Conservation (phyloP, 2,329 filamentous ascomycete genomes). For the Teratosphaeria destructans region DNA sequence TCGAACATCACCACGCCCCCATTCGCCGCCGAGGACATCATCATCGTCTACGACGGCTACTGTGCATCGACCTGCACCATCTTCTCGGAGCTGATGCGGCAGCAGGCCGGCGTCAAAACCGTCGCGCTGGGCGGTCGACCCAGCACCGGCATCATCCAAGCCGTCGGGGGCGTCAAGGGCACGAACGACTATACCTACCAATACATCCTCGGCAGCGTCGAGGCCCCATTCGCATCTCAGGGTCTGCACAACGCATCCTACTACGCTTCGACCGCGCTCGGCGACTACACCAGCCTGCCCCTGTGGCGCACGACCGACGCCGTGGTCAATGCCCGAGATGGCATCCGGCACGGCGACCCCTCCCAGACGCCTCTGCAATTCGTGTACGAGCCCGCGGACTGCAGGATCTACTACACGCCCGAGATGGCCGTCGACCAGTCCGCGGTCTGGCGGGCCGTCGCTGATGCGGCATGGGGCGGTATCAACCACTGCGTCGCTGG, state of each 20-base stretch:
- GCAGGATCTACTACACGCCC: slow-evolving; percentile 42
- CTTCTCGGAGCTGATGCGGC: slow-evolving; percentile 35
- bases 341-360: slow-evolving; percentile 24
- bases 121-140: slow-evolving; percentile 35
- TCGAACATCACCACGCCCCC: slow-evolving; percentile 38
- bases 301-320: slow-evolving; percentile 13
- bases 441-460: slow-evolving; percentile 37
- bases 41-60: slow-evolving; percentile 39
- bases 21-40: slow-evolving; percentile 48
- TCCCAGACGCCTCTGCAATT: slow-evolving; percentile 39
- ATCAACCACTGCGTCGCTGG: slow-evolving; percentile 24
- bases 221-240: slow-evolving; percentile 14
- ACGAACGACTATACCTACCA: slow-evolving; percentile 23
- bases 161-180: slow-evolving; percentile 36
- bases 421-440: slow-evolving; percentile 39
- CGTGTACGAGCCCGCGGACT: slow-evolving; percentile 39
- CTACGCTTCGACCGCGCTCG: slow-evolving; percentile 21
- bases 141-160: slow-evolving; percentile 32
- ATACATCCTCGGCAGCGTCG: slow-evolving; percentile 13
- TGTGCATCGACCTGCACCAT: slow-evolving; percentile 39
- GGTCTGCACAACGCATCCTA: slow-evolving; percentile 14
- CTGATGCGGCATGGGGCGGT: slow-evolving; percentile 23
- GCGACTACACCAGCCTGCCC: slow-evolving; percentile 18
- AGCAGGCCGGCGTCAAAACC: slow-evolving; percentile 33
- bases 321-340: slow-evolving; percentile 23